phyloP scores from a whole-genome alignment of 2,329 filamentous ascomycete species.

The Exophiala aquamarina region DNA sequence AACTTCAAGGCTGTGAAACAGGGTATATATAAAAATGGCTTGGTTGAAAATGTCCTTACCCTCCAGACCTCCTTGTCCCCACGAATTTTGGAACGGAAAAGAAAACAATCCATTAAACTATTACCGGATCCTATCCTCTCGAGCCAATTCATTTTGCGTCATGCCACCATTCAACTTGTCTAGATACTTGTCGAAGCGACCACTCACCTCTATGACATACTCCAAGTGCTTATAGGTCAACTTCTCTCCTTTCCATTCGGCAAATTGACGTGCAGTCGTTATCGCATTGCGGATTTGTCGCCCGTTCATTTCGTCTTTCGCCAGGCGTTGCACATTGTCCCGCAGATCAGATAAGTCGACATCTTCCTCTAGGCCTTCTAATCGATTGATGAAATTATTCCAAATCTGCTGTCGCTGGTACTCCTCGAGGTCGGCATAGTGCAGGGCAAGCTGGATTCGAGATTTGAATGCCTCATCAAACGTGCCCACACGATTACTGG shows the following conservation, averaged over 20 bases:
- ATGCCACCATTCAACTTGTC: background rate
- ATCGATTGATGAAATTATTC: slow-evolving; percentile 12
- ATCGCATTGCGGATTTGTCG: slow-evolving; percentile 32
- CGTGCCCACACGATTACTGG: slow-evolving; percentile 65
- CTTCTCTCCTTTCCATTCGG: slow-evolving; percentile 16
- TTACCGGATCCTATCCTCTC: too few species aligned
- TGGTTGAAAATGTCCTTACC: too few species aligned
- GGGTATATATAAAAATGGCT: too few species aligned
- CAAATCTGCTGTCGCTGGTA: slow-evolving; percentile 16
- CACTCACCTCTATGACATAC: slow-evolving; percentile 20
- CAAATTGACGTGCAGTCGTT: slow-evolving; percentile 27
- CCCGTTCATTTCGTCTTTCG: slow-evolving; percentile 29
- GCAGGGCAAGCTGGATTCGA: slow-evolving; percentile 79
- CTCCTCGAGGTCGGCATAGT: slow-evolving; percentile 51
- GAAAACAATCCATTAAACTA: too few species aligned
- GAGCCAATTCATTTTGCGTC: background rate
- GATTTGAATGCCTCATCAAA: slow-evolving; percentile 91
- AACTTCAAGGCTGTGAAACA: too few species aligned
- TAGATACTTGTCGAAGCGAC: slow-evolving; percentile 3
- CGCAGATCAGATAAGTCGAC: slow-evolving; percentile 20
- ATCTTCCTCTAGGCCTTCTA: slow-evolving; percentile 5
- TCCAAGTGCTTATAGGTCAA: slow-evolving; percentile 22
- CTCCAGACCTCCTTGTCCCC: too few species aligned
- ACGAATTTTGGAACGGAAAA: too few species aligned
- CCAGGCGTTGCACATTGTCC: slow-evolving; percentile 21